Evolutionary conservation across 1,284 basidiomycete genomes (phyloP), one percentile per base, ranked within the genome.

Genomic region (Leccinum angustisporum): DNA sequence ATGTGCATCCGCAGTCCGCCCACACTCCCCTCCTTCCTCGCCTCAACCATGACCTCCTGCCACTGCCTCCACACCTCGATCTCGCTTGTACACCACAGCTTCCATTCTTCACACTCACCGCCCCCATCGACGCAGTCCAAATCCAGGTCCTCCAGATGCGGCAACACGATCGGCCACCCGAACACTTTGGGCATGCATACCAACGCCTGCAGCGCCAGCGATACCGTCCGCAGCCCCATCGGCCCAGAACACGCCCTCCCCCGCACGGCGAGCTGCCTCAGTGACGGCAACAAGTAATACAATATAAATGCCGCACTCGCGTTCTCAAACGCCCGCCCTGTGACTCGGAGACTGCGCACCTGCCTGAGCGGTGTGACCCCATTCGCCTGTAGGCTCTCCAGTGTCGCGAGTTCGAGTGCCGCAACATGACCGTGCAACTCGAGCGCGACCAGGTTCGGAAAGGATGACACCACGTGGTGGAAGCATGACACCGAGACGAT

Each of bases 381-480:
- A 16, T 3, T 54, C 30, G 5, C 61, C 7, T 56, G 56, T 33
- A 70, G 56, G 33, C 30, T 51, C 16, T 56, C 56, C 51, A 59
- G 5, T 5, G 52, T 56, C 25, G 9, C 57, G 34, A 54, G 58
- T 31, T 68, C 66, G 56, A 66, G 52, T 25, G 33, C 66, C 2
- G 67, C 52, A 33, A 61, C 61, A 43, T 66, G 60, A 1, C 57
- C 69, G 27, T 56, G 59, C 10, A 69, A 54, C 56, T 70, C 69
- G 27, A 69, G 68, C 10, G 43, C 57, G 10, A 54, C 62, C 33
- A 69, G 27, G 34, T 46, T 70, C 10, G 69, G 67, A 48, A 71
- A 68, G 14, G 69, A 69, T 5, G 68, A 60, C 7, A 68, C 51
- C 52, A 70, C 30, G 4, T 58, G 66, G 30, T 70, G 59, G 52